phyloP scores from a whole-genome alignment of 208 protist genomes.

The Trypanosoma lewisi region DNA sequence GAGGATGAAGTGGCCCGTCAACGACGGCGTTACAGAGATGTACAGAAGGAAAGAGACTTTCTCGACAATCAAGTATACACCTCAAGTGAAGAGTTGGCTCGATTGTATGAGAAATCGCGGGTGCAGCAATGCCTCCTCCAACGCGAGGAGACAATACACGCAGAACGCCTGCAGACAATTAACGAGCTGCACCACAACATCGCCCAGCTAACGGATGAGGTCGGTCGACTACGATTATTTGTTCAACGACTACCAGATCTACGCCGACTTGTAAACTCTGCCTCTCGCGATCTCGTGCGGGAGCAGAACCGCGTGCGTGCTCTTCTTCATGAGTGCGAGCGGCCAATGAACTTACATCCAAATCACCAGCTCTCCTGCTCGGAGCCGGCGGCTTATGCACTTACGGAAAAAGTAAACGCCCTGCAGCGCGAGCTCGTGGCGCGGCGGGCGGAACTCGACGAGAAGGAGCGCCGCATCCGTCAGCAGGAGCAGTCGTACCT shows the following conservation, averaged over 20 bases:
- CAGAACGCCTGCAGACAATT: constrained; percentile 65
- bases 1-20: constrained; percentile 86
- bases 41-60: constrained; percentile 95
- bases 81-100: constrained; percentile 92
- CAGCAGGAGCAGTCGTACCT: constrained; percentile 92
- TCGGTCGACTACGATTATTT: constrained; percentile 51
- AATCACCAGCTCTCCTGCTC: constrained; percentile 94
- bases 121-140: constrained; percentile 92
- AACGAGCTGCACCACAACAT: constrained; percentile 65
- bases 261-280: constrained; percentile 61
- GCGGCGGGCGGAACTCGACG: constrained; percentile 92
- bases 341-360: constrained; percentile 96
- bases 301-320: constrained; percentile 88
- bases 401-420: constrained; percentile 92
- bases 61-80: constrained; percentile 93
- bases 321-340: constrained; percentile 93
- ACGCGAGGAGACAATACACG: constrained; percentile 94
- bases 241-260: constrained; percentile 56
- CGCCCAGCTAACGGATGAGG: constrained; percentile 42
- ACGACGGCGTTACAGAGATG: constrained; percentile 88
- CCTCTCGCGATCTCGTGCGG: constrained; percentile 50
- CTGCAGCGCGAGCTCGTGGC: constrained; percentile 95
- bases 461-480: constrained; percentile 91
- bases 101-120: constrained; percentile 96
- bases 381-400: constrained; percentile 93